Evolutionary conservation across 176 grass and related monocot genomes (phyloP).

Genomic region (Ensete glaucum): DNA sequence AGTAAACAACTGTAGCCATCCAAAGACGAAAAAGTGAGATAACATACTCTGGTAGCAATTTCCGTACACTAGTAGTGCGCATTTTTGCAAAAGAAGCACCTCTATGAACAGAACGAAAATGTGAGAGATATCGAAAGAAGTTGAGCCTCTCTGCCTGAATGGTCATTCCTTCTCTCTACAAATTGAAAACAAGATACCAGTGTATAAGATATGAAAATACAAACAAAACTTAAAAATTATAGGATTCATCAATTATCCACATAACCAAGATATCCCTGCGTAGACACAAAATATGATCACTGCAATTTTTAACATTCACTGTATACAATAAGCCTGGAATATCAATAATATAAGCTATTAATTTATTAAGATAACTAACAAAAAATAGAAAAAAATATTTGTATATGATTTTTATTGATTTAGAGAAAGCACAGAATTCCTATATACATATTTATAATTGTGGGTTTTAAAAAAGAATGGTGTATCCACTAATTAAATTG

Average conservation of each 20-base stretch:
- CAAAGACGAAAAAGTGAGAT: not conserved
- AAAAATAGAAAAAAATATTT: too few relatives aligned
- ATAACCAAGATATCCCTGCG: too few relatives aligned
- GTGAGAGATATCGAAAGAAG: conserved; percentile 74
- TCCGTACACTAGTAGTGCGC: conserved; percentile 78
- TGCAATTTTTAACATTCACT: too few relatives aligned
- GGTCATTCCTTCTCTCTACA: conserved; percentile 90
- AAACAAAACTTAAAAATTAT: conserved; percentile 8
- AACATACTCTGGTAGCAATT: conserved; percentile 90
- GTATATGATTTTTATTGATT: too few relatives aligned
- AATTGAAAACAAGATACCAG: not conserved
- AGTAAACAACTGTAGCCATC: not conserved
- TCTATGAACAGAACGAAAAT: conserved; percentile 93
- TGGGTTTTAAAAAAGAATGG: too few relatives aligned
- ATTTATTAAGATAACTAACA: too few relatives aligned
- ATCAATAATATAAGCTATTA: too few relatives aligned
- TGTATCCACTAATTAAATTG: too few relatives aligned
- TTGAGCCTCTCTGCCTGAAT: conserved; percentile 84
- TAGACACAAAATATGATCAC: too few relatives aligned
- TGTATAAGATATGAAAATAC: not conserved
- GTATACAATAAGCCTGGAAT: too few relatives aligned
- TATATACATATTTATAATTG: too few relatives aligned
- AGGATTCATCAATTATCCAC: conserved; percentile 5
- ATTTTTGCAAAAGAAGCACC: conserved; percentile 92
- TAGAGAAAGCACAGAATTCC: too few relatives aligned